Evolutionary conservation across 208 protist genomes (phyloP).

Genomic region (Eutreptiella sp.): DNA sequence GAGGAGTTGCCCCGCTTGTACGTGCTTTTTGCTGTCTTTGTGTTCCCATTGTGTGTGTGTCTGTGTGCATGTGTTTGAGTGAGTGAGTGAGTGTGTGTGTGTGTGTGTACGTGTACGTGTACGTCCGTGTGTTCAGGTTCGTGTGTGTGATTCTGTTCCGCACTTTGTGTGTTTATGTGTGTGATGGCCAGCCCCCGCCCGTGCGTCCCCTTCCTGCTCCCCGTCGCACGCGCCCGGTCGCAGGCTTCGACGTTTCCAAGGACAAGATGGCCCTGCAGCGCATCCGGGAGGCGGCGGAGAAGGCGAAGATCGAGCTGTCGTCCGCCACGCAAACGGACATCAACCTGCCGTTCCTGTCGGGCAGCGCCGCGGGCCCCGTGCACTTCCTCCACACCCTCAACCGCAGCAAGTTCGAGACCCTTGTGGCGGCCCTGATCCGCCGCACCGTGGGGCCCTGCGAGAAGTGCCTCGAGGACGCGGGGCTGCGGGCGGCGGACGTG

Average conservation of each 20-base stretch:
- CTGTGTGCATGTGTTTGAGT: no score
- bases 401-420: constrained; percentile 79
- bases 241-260: constrained; percentile 78
- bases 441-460: constrained; percentile 73
- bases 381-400: constrained; percentile 80
- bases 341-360: constrained; percentile 92
- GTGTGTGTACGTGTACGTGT: no score
- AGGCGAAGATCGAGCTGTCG: constrained; percentile 95
- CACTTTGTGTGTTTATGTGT: no score
- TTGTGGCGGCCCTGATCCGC: constrained; percentile 57
- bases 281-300: constrained; percentile 92
- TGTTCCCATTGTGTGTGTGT: no score
- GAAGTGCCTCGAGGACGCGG: constrained; percentile 70
- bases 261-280: constrained; percentile 90
- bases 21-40: no score
- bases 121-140: no score
- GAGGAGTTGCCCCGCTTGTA: no score
- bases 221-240: no score
- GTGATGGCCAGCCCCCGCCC: no score
- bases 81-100: no score
- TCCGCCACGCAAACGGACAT: constrained; percentile 76
- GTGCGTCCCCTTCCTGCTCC: no score
- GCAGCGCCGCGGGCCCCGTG: constrained; percentile 69
- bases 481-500: constrained; percentile 72
- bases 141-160: no score